Base-by-base conservation (phyloP, 331 rosid species). In the Malus hybrid region DNA sequence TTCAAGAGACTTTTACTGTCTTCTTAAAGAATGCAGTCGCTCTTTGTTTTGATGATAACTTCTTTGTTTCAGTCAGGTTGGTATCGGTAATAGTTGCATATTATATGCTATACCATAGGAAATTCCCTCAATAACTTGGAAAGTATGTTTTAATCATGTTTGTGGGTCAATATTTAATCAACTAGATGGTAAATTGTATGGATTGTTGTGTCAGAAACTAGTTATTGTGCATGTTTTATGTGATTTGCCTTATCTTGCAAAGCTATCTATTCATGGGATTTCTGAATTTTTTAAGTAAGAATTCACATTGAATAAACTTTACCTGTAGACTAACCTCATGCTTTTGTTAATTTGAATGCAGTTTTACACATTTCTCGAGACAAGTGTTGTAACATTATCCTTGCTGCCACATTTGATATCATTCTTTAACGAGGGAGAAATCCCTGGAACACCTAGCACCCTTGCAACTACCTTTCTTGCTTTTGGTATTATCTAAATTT, bases 381-480 rank as follows among this genome's bases (percentile, higher is more conserved):
- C 97, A 1, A 83, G 85, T 84, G 87, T 90, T 16, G 99, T 92
- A 88, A 88, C 99, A 42, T 77, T 88, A 79, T 92, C 93, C 27
- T 81, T 95, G 67, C 74, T 95, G 78, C 99, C 99, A 1, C 90
- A 95, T 77, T 92, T 95, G 73, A 84, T 90, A 18, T 88, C 97
- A 71, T 95, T 95, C 85, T 95, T 95, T 72, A 92, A 93, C 48
- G 97, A 95, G 56, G 96, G 84, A 64, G 99, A 95, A 88, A 89
- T 95, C 62, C 97, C 99, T 9, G 99, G 96, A 73, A 80, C 97
- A 12, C 99, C 99, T 64, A 89, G 99, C 70, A 83, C 99, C 63
- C 99, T 95, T 73, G 99, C 99, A 13, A 95, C 97, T n/a, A 95
- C 99, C 71, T 95, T 95, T 83, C 94, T 95, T 82, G 92, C 99